These are phyloP conservation scores for Apiospora koreana DNA, from an alignment of 2,329 filamentous ascomycete genomes.

Conservation along the genomic window DNA sequence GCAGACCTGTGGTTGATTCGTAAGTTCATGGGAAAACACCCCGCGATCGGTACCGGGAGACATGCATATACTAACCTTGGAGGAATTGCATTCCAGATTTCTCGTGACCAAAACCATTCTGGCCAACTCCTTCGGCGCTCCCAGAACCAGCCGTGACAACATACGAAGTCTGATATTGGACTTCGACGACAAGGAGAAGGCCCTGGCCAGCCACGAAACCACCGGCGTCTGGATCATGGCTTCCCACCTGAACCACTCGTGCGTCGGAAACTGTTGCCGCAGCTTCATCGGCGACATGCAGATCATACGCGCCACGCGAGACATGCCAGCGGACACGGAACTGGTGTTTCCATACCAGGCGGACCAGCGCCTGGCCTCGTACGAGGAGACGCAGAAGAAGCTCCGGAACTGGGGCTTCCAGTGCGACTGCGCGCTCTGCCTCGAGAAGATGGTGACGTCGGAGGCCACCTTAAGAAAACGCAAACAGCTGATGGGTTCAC, in stretches of 20 bases:
- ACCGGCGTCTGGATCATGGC: constrained; percentile 49
- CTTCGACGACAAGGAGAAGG: not conserved
- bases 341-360: constrained; percentile 43
- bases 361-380: constrained; percentile 16
- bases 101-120: constrained; percentile 43
- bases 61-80: not conserved
- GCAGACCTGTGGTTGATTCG: constrained; percentile 45
- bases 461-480: constrained; percentile 19
- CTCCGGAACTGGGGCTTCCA: constrained; percentile 41
- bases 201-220: constrained; percentile 18
- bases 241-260: constrained; percentile 55
- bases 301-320: constrained; percentile 46
- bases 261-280: constrained; percentile 45
- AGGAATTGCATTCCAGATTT: constrained; percentile 38
- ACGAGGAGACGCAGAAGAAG: constrained; percentile 32
- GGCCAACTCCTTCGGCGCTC: constrained; percentile 44
- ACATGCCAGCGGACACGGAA: constrained; percentile 47
- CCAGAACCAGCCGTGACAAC: constrained; percentile 22
- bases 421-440: constrained; percentile 43
- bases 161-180: not conserved
- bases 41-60: not conserved
- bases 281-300: constrained; percentile 57
- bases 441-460: constrained; percentile 24
- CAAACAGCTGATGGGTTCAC: constrained; percentile 8
- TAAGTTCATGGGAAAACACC: constrained; percentile 32